Evolutionary conservation across 495 filamentous ascomycete species (phyloP), one percentile per base, ranked within the genome.

Genomic region (Hyaloscypha variabilis): DNA sequence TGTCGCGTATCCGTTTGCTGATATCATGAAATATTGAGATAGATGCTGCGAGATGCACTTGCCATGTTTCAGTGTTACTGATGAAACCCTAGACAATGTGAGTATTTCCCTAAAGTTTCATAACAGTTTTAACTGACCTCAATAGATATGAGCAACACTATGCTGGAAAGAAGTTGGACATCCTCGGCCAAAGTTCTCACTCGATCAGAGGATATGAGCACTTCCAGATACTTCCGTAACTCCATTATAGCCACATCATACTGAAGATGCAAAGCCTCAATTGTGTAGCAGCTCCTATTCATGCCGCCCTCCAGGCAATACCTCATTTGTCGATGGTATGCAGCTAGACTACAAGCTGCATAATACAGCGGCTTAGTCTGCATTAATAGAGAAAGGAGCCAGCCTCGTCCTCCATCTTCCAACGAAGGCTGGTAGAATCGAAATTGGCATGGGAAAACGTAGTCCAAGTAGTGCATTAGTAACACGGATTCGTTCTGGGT

Each of bases 361-460:
- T 68, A 49, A 34, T 64, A 60, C 1, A 68, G 55, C 19, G 66
- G 66, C 50, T 64, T 39, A 4, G 19, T 8, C 21, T 57, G 28
- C 56, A 64, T 54, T 13, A 68, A 34, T 1, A 68, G 30, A 23
- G 55, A 52, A 1, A 64, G 50, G 5, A 68, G 56, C 67, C 67
- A 69, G 14, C 57, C 62, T 46, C 62, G 30, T 2, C 67, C 63
- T 17, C 67, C 62, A 2, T 62, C 26, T 21, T 10, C 26, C 5
- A 49, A 2, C 2, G 23, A 53, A 30, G 29, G 61, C 26, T 58
- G 6, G 30, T 65, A 65, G 50, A 65, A 69, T 8, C 19, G 67
- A 53, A 69, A 69, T 50, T 65, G 67, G 10, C 28, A 23, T 8
- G 62, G 56, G 36, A 65, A 69, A 8, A 69, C 67, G 24, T 65